A percentile compares a stretch with the other conserved stretches of the same genome.
Evolutionary conservation across 176 grass and related monocot species (phyloP).

Genomic region (Oryza punctata): DNA sequence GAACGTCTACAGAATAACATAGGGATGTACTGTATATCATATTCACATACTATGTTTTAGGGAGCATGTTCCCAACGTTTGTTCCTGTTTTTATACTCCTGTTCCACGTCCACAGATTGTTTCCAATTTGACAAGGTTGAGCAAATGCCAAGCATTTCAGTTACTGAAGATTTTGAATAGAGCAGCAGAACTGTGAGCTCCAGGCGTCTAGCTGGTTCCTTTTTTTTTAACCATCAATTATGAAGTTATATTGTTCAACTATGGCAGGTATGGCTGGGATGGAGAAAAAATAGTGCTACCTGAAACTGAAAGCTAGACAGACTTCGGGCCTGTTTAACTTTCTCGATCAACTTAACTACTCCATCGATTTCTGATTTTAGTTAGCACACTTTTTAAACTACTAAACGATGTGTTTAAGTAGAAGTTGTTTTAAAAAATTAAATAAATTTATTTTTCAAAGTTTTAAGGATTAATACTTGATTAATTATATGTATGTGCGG

Average conservation of each 20-base stretch:
- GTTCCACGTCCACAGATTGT: neutral
- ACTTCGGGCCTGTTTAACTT: neutral
- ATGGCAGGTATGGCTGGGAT: neutral
- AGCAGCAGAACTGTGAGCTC: neutral
- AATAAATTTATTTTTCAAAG: too few species aligned
- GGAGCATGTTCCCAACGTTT: neutral
- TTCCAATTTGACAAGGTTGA: neutral
- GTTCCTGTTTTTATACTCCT: neutral
- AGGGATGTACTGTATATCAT: neutral
- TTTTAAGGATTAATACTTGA: too few species aligned
- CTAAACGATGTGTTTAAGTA: too few species aligned
- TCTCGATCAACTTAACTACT: too few species aligned
- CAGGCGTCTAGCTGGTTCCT: neutral
- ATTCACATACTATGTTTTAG: neutral
- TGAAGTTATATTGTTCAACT: neutral
- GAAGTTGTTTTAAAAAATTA: too few species aligned
- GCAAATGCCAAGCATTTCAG: slow-evolving; percentile 7
- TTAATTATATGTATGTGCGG: too few species aligned
- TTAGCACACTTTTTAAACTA: too few species aligned
- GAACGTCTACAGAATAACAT: slow-evolving; percentile 1
- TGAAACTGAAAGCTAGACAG: neutral
- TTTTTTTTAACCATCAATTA: neutral
- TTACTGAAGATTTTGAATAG: neutral
- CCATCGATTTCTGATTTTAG: too few species aligned
- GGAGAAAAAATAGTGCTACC: neutral